Evolutionary conservation across 2,329 filamentous ascomycete species (phyloP), one percentile per base, ranked within the genome.

Genomic region (Microthyrium microscopicum): DNA sequence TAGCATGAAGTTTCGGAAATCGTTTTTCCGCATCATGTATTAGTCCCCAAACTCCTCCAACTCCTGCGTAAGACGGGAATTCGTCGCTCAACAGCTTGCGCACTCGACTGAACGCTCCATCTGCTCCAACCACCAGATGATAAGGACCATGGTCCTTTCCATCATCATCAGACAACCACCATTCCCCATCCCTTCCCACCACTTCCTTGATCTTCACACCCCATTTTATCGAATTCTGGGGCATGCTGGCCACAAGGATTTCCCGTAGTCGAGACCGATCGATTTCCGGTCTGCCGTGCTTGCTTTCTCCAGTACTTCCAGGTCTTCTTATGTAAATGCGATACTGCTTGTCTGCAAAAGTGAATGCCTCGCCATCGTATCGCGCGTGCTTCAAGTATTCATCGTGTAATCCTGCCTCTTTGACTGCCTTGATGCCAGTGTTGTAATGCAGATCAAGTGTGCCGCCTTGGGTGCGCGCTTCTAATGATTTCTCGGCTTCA

Each of bases 101-200:
- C 5, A 52, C 42, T 39, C 44, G 61, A 5, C 56, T 61, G 56
- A 58, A 62, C 2, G 58, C 57, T 4, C 61, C 62, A 42, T 66
- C 61, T 7, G 56, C 59, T 4, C 62, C 63, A 15, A 67, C 53
- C 4, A 67, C 49, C 3, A 67, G 52, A 26, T 53, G 47, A 39
- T 62, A 61, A 0, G 50, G 55, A 2, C 39, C 43, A 15, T 33
- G n/a, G 16, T 25, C 2, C 8, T 9, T 16, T 16, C 8, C 17
- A 11, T 33, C 24, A 13, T 21, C 15, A 17, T 33, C 28, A 17
- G 12, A 25, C 21, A 34, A 19, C 22, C 9, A 12, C 17, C 26
- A 27, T 3, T 15, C 21, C 11, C 22, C 35, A 11, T 15, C 16
- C 13, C n/a, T 16, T 19, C 17, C 20, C 5, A 29, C 20, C 18